Evolutionary conservation across 768 basidiomycete genomes (phyloP).

Genomic region (Hypholoma sublateritium): DNA sequence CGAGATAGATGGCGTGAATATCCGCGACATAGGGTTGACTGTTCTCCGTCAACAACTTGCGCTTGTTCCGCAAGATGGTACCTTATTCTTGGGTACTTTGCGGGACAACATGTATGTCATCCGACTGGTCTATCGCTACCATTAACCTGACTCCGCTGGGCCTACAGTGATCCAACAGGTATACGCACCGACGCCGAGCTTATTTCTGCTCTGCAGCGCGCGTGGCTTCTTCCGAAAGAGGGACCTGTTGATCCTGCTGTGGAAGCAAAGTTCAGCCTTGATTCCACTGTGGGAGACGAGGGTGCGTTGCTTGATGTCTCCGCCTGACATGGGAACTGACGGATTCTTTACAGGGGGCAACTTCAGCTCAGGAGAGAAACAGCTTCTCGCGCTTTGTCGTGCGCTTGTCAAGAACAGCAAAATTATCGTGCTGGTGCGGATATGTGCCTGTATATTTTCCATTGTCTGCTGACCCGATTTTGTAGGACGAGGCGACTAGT

Average conservation of each 20-base stretch:
- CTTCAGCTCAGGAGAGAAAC: slow-evolving; percentile 66
- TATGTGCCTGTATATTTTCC: not conserved
- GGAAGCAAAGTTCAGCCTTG: slow-evolving; percentile 67
- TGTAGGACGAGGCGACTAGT: slow-evolving; percentile 66
- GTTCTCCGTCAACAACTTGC: slow-evolving; percentile 54
- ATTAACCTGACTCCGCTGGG: no score
- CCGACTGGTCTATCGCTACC: no score
- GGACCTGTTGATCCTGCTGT: slow-evolving; percentile 43
- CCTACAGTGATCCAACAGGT: slow-evolving; percentile 51
- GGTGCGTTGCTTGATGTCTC: slow-evolving; percentile 19
- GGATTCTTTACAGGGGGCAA: slow-evolving; percentile 57
- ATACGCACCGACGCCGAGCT: slow-evolving; percentile 58
- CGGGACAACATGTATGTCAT: slow-evolving; percentile 39
- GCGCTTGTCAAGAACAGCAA: slow-evolving; percentile 60
- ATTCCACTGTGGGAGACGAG: slow-evolving; percentile 62
- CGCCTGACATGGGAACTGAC: slow-evolving; percentile 42
- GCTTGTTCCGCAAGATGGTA: slow-evolving; percentile 67
- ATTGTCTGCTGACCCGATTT: not conserved
- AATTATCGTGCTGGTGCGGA: slow-evolving; percentile 52
- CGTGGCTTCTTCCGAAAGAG: slow-evolving; percentile 56
- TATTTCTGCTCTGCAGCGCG: slow-evolving; percentile 58
- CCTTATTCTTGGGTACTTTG: slow-evolving; percentile 45
- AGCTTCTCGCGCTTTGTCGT: slow-evolving; percentile 61
- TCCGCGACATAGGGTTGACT: slow-evolving; percentile 52
- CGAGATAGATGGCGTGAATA: slow-evolving; percentile 56